Conservation (phyloP, 1,139 yeast genomes). For the Pichia sp. region DNA sequence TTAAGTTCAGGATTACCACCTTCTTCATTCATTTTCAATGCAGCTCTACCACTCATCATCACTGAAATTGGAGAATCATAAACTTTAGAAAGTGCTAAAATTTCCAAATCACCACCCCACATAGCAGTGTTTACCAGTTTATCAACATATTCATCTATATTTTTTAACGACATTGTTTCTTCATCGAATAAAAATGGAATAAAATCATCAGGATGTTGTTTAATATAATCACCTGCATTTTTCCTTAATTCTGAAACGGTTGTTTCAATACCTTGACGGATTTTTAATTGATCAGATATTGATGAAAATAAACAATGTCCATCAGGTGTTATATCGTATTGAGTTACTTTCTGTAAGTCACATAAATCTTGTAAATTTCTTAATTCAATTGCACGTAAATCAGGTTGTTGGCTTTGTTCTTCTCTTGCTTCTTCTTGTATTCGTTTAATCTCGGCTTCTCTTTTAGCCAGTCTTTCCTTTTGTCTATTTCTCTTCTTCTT, state of each 20-base stretch:
- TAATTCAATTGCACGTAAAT: slow-evolving; percentile 64
- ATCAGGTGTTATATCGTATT: slow-evolving; percentile 75
- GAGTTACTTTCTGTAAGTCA: slow-evolving; percentile 39
- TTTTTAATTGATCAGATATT: slow-evolving; percentile 64
- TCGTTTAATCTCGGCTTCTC: slow-evolving; percentile 63
- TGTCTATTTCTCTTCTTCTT: slow-evolving; percentile 66
- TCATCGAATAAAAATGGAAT: slow-evolving; percentile 82
- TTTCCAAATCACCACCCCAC: slow-evolving; percentile 97
- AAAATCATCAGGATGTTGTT: slow-evolving; percentile 59
- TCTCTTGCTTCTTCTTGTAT: slow-evolving; percentile 60
- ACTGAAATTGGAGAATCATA: slow-evolving; percentile 70
- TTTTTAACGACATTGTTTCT: slow-evolving; percentile 51
- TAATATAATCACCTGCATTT: slow-evolving; percentile 62
- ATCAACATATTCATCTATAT: slow-evolving; percentile 62
- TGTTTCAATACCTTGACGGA: slow-evolving; percentile 40
- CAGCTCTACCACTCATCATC: slow-evolving; percentile 68
- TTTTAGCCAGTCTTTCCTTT: slow-evolving; percentile 70
- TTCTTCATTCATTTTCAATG: slow-evolving; percentile 51
- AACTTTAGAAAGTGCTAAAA: slow-evolving; percentile 66
- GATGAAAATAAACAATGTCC: slow-evolving; percentile 94
- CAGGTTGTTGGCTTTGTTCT: slow-evolving; percentile 65
- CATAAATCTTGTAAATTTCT: slow-evolving; percentile 56
- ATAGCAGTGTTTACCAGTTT: slow-evolving; percentile 69
- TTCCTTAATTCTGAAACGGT: slow-evolving; percentile 53
- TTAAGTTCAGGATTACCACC: slow-evolving; percentile 48